These are phyloP conservation scores for Phytophthora europaea DNA, from an alignment of 352 stramenopile genomes.

Conservation along the genomic window DNA sequence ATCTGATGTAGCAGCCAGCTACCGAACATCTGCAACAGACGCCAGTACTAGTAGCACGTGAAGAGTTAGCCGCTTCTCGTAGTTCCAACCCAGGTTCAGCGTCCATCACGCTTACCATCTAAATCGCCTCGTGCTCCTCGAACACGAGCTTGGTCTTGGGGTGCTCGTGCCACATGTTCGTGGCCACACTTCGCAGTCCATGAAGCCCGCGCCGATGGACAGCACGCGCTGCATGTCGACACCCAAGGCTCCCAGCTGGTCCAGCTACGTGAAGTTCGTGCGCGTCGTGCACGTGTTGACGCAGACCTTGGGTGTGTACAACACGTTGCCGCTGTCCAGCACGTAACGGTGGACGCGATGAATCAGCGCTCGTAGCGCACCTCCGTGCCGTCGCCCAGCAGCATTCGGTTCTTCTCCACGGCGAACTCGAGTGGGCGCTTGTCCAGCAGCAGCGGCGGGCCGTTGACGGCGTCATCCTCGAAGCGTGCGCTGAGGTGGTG, in stretches of 20 bases:
- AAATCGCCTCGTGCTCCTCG: constrained; percentile 40
- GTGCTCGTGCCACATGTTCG: constrained; percentile 60
- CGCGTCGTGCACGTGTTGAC: constrained; percentile 90
- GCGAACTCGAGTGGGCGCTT: constrained; percentile 86
- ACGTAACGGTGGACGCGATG: constrained; percentile 91
- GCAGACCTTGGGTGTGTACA: constrained; percentile 83
- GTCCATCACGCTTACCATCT: no score
- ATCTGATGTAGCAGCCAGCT: no score
- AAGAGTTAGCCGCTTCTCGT: no score
- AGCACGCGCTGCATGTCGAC: constrained; percentile 61
- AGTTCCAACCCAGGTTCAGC: no score
- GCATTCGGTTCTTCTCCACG: constrained; percentile 85
- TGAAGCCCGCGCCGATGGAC: constrained; percentile 91
- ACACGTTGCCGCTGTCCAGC: constrained; percentile 83
- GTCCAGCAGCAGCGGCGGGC: constrained; percentile 82
- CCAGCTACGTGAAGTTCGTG: constrained; percentile 85
- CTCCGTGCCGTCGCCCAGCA: constrained; percentile 84
- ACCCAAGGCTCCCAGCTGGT: constrained; percentile 58
- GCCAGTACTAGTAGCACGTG: no score
- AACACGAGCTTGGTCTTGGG: constrained; percentile 66
- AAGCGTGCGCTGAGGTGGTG: constrained; percentile 85
- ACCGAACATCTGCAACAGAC: no score
- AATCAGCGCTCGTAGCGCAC: constrained; percentile 90
- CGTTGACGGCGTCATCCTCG: constrained; percentile 86
- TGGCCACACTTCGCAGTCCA: constrained; percentile 91